These are phyloP conservation scores for Geotrichum cucujoidarum DNA, from an alignment of 1,139 yeast genomes.

Conservation along the genomic window DNA sequence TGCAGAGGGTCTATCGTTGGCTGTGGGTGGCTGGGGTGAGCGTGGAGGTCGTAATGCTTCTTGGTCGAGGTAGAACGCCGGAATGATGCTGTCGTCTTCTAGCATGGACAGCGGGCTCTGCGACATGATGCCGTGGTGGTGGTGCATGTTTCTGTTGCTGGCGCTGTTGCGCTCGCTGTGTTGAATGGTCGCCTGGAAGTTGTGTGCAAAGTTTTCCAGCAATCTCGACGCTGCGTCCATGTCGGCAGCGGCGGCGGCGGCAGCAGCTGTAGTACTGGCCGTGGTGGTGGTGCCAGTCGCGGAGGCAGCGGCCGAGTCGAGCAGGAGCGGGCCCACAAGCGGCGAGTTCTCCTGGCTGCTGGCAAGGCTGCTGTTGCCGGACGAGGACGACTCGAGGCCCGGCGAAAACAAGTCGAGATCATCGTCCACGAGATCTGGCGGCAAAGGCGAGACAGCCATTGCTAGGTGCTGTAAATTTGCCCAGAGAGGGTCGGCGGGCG, in stretches of 20 bases:
- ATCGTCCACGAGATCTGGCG: not conserved
- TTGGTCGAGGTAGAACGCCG: not conserved
- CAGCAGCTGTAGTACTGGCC: too few species aligned
- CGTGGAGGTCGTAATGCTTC: not conserved
- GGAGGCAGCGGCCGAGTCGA: not conserved
- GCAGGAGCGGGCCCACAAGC: slow-evolving; percentile 1
- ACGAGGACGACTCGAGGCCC: slow-evolving; percentile 6
- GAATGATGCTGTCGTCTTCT: not conserved
- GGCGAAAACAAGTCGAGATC: slow-evolving; percentile 6
- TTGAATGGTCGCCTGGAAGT: not conserved
- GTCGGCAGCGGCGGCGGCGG: not conserved
- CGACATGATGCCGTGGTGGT: not conserved
- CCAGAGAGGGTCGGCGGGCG: too few species aligned
- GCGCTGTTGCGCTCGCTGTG: too few species aligned
- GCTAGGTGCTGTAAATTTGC: not conserved
- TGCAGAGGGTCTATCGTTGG: not conserved
- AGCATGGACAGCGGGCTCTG: too few species aligned
- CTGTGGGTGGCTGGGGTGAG: not conserved
- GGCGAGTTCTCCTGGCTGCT: slow-evolving; percentile 11
- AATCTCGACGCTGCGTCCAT: not conserved
- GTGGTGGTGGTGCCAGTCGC: too few species aligned
- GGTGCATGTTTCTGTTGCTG: not conserved
- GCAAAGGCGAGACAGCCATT: not conserved
- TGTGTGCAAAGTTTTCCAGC: not conserved
- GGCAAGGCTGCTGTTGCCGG: not conserved